phyloP scores from a whole-genome alignment of 345 rosid genomes.

The Hibiscus trionum region DNA sequence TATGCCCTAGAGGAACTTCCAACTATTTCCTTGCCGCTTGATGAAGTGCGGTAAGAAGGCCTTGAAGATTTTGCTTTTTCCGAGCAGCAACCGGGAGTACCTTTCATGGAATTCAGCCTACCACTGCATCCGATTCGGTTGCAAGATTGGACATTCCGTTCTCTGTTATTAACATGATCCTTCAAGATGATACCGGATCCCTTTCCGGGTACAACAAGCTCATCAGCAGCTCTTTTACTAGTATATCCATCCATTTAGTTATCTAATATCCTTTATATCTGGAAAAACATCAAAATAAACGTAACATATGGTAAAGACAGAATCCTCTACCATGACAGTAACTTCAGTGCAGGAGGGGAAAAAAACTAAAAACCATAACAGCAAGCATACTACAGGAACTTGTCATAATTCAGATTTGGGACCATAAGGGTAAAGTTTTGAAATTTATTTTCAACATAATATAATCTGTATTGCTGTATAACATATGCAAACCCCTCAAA shows the following conservation, averaged over 20 bases:
- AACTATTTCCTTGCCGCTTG: slow-evolving; percentile 48
- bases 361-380: background rate
- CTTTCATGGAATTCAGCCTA: slow-evolving; percentile 44
- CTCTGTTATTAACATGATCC: slow-evolving; percentile 48
- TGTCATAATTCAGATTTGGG: background rate
- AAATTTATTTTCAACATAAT: background rate
- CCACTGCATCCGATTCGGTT: slow-evolving; percentile 58
- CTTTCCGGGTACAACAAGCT: slow-evolving; percentile 39
- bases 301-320: background rate
- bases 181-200: slow-evolving; percentile 46
- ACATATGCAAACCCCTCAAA: background rate
- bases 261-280: slow-evolving; percentile 23
- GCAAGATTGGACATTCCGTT: slow-evolving; percentile 49
- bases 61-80: slow-evolving; percentile 49
- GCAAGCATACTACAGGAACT: background rate
- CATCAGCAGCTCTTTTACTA: slow-evolving; percentile 48
- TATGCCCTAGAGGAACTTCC: slow-evolving; percentile 61
- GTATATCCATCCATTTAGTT: slow-evolving; percentile 66
- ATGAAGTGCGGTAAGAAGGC: slow-evolving; percentile 37
- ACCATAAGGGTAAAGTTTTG: background rate
- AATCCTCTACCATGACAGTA: background rate
- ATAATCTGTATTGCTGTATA: background rate
- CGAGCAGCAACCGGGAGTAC: slow-evolving; percentile 34
- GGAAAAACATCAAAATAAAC: slow-evolving; percentile 14
- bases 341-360: background rate